Conservation (phyloP, 2,329 filamentous ascomycete species). For the Blastomyces emzantsi region DNA sequence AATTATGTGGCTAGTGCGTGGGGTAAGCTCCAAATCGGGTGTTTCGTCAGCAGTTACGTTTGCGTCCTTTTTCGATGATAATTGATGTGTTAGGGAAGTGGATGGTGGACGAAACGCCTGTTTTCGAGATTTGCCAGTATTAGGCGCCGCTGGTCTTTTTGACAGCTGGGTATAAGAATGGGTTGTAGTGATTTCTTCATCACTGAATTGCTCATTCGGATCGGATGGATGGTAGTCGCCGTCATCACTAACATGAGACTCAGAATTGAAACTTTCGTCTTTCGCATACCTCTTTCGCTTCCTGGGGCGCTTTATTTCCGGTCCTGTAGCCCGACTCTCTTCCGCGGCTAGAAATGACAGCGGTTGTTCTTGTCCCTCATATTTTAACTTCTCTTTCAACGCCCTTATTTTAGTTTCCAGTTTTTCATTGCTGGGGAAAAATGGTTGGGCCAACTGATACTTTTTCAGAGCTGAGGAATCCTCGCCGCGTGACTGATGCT, state of each 20-base stretch:
- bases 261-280: conserved; percentile 5
- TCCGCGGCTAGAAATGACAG: conserved; percentile 11
- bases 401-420: conserved; percentile 49
- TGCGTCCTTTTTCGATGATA: not conserved
- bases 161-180: conserved; percentile 23
- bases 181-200: conserved; percentile 24
- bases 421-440: conserved; percentile 78
- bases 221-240: conserved; percentile 25
- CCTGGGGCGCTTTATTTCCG: conserved; percentile 4
- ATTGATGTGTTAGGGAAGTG: not conserved
- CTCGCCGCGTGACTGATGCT: conserved; percentile 77
- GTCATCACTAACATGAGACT: conserved; percentile 19
- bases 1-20: conserved; percentile 37
- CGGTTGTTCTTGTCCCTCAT: conserved; percentile 9
- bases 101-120: not conserved
- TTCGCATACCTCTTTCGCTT: not conserved
- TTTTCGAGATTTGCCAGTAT: conserved; percentile 6
- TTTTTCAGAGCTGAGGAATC: conserved; percentile 68
- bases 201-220: conserved; percentile 22
- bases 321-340: conserved; percentile 29
- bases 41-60: not conserved
- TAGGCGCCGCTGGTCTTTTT: conserved; percentile 20
- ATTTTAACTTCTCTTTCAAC: conserved; percentile 43
- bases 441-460: conserved; percentile 76
- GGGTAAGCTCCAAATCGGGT: conserved; percentile 24